A percentile compares a stretch with the other conserved stretches of the same genome.
Evolutionary conservation across 2,329 filamentous ascomycete species (phyloP).

Genomic region (Microcera coccophila): DNA sequence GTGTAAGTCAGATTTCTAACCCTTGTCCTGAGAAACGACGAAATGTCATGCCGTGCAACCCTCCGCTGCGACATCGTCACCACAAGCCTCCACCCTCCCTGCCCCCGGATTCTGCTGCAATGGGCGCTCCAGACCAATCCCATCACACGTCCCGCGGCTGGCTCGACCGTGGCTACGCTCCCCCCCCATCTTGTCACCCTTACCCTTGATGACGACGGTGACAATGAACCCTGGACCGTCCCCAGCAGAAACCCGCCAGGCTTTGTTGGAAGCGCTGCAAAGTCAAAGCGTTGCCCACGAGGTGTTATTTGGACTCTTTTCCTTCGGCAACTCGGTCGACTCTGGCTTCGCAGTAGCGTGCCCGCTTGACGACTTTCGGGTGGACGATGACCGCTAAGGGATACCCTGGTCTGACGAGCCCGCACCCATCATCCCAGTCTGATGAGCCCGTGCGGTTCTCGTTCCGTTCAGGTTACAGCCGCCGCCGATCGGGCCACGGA

Average conservation of each 20-base stretch:
- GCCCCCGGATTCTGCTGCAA: background rate
- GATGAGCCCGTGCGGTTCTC: conserved; percentile 18
- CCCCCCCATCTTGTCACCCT: background rate
- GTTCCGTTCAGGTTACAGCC: conserved; percentile 23
- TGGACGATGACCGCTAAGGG: conserved; percentile 9
- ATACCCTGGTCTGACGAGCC: conserved; percentile 12
- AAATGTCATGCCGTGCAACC: background rate
- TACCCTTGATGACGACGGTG: no score
- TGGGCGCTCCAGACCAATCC: background rate
- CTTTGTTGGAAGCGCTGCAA: no score
- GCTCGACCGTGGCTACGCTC: background rate
- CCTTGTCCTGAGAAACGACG: no score
- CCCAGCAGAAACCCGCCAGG: background rate
- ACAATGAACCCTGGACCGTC: background rate
- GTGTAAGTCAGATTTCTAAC: no score
- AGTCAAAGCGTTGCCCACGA: background rate
- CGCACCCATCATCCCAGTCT: conserved; percentile 24
- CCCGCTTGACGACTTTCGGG: background rate
- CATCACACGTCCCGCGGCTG: background rate
- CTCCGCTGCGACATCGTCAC: background rate
- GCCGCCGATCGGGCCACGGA: conserved; percentile 23
- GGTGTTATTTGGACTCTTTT: no score
- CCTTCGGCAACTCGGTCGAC: background rate
- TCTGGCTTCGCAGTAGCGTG: background rate
- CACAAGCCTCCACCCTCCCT: background rate